Base-by-base conservation (phyloP, 2,329 filamentous ascomycete species). In the Stagonosporopsis tanaceti region DNA sequence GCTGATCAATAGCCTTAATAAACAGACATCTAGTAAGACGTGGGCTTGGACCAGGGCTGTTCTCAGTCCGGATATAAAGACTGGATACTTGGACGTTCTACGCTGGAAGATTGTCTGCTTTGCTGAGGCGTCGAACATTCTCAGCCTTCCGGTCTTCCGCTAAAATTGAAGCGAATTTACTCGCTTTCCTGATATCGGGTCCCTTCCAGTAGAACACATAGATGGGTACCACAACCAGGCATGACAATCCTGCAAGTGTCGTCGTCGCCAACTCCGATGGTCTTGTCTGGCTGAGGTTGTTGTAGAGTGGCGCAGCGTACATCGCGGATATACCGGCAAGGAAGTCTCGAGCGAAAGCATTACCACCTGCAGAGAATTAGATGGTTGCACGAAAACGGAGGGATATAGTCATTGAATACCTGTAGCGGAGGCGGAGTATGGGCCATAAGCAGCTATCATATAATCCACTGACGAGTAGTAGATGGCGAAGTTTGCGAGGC, bases 401-500 rank as follows among this genome's bases (percentile, higher is more conserved):
- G 17, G 9, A 14, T 6, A 22, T 2, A 17, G 42, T 8, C 8
- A 83, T 90, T 90, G 77, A 11, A n/a, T 50, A 42, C 38, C 52
- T 0, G 89, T 92, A 0, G 89, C 89, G 0, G 88, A 91, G 1
- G 89, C 89, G 1, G 88, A 86, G 72, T 90, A 92, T 0, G 86
- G 85, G 0, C 89, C 89, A 65, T 91, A 89, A 0, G 88, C 86
- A 42, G 85, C 87, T n/a, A 91, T 84, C 86, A 91, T 91, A 77
- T 92, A 92, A 72, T 92, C 88, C 59, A 91, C 89, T 0, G 89
- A 91, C 0, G 88, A 87, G 86, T 90, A 90, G 77, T 91, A 90
- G 58, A 90, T 90, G 37, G 84, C 78, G 46, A 89, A 90, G 55
- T 68, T 92, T 53, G 89, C 89, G 45, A 92, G 86, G 17, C 89